Evolutionary conservation across 495 filamentous ascomycete species (phyloP).

Genomic region (Aspergillus hancockii): DNA sequence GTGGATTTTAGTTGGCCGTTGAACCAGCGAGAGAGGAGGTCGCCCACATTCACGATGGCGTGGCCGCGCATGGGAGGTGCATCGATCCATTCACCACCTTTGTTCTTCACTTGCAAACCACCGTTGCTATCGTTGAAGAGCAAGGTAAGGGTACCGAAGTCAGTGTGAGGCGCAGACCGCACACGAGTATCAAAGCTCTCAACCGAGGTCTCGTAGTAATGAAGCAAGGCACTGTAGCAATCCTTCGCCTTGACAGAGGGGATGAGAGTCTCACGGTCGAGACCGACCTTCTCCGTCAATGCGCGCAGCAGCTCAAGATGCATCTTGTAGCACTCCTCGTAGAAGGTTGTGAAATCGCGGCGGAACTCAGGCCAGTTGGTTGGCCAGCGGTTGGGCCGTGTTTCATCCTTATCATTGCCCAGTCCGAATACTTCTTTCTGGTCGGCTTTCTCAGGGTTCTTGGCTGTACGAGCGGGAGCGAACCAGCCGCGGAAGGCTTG

Average conservation of each 20-base stretch:
- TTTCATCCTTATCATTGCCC: slow-evolving; percentile 12
- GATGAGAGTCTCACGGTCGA: slow-evolving; percentile 7
- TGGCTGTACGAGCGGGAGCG: slow-evolving; percentile 3
- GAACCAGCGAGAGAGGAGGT: slow-evolving; percentile 17
- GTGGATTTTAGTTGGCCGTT: slow-evolving; percentile 14
- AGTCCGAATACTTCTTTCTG: slow-evolving; percentile 15
- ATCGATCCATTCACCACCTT: slow-evolving; percentile 9
- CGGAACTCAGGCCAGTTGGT: slow-evolving; percentile 8
- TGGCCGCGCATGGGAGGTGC: slow-evolving; percentile 13
- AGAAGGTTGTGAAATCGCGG: slow-evolving; percentile 13
- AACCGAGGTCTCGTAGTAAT: slow-evolving; percentile 8
- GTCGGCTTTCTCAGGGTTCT: slow-evolving; percentile 7
- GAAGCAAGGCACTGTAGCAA: slow-evolving; percentile 11
- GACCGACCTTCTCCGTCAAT: slow-evolving; percentile 9
- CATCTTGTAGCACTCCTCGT: slow-evolving; percentile 12
- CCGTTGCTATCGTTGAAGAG: slow-evolving; percentile 12
- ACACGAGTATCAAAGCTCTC: slow-evolving; percentile 7
- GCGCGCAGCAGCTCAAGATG: slow-evolving; percentile 10
- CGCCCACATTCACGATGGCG: slow-evolving; percentile 17
- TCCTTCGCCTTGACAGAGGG: slow-evolving; percentile 7
- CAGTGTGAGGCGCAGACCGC: slow-evolving; percentile 12
- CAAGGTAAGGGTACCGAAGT: slow-evolving; percentile 13
- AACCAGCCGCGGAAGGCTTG: slow-evolving; percentile 15
- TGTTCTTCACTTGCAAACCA: slow-evolving; percentile 11
- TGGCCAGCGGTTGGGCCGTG: slow-evolving; percentile 14